These are phyloP conservation scores for Podospora didyma DNA, from an alignment of 495 filamentous ascomycete genomes.

Conservation along the genomic window DNA sequence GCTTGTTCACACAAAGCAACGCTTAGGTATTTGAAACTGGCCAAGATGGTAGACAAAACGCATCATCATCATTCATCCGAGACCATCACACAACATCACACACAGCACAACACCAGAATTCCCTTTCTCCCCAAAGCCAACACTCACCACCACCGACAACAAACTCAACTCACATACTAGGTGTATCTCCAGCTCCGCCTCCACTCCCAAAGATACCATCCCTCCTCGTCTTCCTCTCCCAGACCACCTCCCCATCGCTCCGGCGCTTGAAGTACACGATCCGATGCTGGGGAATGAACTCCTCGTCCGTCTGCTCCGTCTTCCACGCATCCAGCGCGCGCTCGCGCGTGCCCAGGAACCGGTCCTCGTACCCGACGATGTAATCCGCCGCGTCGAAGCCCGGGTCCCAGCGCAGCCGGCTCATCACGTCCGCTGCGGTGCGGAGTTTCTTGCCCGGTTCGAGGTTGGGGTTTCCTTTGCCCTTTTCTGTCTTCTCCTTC, in stretches of 20 bases:
- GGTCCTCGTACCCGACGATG: slow-evolving; percentile 71
- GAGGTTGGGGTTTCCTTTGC: slow-evolving; percentile 11
- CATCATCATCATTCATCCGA: too few species aligned
- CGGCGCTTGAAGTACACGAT: slow-evolving; percentile 66
- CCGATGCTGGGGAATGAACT: slow-evolving; percentile 80
- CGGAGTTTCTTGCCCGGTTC: slow-evolving; percentile 31
- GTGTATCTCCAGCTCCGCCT: too few species aligned
- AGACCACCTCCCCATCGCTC: slow-evolving; percentile 55
- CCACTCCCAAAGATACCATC: slow-evolving; percentile 44
- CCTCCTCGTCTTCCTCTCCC: slow-evolving; percentile 48
- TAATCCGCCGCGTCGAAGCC: slow-evolving; percentile 58
- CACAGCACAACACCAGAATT: too few species aligned
- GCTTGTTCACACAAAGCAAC: too few species aligned
- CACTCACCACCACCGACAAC: too few species aligned
- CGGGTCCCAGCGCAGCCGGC: slow-evolving; percentile 69
- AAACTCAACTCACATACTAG: too few species aligned
- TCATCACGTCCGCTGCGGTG: slow-evolving; percentile 60
- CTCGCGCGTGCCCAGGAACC: slow-evolving; percentile 64
- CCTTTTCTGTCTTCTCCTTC: slow-evolving; percentile 17
- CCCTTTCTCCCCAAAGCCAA: too few species aligned
- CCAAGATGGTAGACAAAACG: too few species aligned
- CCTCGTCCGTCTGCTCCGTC: slow-evolving; percentile 72
- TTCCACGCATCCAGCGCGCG: slow-evolving; percentile 64
- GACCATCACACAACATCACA: too few species aligned
- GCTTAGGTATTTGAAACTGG: too few species aligned